phyloP scores from a whole-genome alignment of 495 filamentous ascomycete genomes.

The Penicillium alfredii region DNA sequence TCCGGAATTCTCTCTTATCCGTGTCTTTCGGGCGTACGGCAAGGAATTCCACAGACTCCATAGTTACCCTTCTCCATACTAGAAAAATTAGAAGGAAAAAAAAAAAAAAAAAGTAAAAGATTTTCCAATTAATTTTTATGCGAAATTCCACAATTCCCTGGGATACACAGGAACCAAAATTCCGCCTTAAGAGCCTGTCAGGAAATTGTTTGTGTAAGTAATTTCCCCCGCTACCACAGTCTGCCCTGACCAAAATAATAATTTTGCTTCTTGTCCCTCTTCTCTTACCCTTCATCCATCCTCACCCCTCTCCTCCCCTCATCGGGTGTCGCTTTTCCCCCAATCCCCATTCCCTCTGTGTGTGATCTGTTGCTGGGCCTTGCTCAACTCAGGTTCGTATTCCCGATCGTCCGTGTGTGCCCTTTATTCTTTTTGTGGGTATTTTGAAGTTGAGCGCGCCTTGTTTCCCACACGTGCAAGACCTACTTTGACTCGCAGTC shows the following conservation, averaged over 20 bases:
- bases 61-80: no score
- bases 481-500: background rate
- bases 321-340: slow-evolving; percentile 11
- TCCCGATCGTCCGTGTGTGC: no score
- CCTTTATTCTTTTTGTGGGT: background rate
- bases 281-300: slow-evolving; percentile 13
- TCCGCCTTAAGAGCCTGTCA: no score
- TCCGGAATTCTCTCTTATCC: no score
- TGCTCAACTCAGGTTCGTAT: no score
- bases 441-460: background rate
- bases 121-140: slow-evolving; percentile 8
- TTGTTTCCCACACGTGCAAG: background rate
- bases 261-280: slow-evolving; percentile 21
- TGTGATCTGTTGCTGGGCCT: no score
- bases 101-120: no score
- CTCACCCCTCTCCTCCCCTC: slow-evolving; percentile 21
- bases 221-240: slow-evolving; percentile 20
- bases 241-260: slow-evolving; percentile 22
- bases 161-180: slow-evolving; percentile 6
- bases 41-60: no score
- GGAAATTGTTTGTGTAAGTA: slow-evolving; percentile 4
- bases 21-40: no score
- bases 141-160: slow-evolving; percentile 18
- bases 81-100: no score
- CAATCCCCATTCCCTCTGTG: slow-evolving; percentile 9